Evolutionary conservation across 1,139 yeast genomes (phyloP).

Genomic region (Taiozyma sp.): DNA sequence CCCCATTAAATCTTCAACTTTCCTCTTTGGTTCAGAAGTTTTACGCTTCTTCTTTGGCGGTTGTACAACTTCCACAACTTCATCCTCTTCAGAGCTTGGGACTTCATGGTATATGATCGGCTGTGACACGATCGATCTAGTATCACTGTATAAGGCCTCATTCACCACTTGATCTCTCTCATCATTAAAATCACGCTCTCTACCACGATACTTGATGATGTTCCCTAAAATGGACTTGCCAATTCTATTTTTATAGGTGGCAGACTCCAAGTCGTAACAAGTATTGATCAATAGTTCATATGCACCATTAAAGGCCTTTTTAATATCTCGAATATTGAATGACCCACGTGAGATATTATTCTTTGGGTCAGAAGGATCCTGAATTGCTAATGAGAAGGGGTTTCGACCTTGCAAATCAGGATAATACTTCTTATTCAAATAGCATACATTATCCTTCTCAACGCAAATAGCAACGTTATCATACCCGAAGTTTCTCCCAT

Average conservation of each 20-base stretch:
- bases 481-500: conserved; percentile 88
- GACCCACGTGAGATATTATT: conserved; percentile 89
- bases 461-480: conserved; percentile 70
- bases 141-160: conserved; percentile 43
- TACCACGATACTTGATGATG: conserved; percentile 72
- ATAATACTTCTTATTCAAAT: conserved; percentile 53
- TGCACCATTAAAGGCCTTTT: conserved; percentile 90
- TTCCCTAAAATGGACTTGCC: conserved; percentile 80
- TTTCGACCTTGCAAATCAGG: conserved; percentile 52
- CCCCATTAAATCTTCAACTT: conserved; percentile 32
- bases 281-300: conserved; percentile 72
- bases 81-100: conserved; percentile 13
- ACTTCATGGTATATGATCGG: conserved; percentile 6
- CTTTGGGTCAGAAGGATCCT: conserved; percentile 80
- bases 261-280: conserved; percentile 53
- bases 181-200: conserved; percentile 74
- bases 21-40: conserved; percentile 16
- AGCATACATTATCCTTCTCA: conserved; percentile 47
- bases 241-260: conserved; percentile 61
- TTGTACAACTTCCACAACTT: conserved; percentile 5
- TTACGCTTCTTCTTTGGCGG: conserved; percentile 4
- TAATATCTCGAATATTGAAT: conserved; percentile 74
- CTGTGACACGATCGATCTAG: conserved; percentile 6
- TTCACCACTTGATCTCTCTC: conserved; percentile 64
- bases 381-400: conserved; percentile 70